A percentile compares a stretch with the other conserved stretches of the same genome.
These are phyloP conservation scores for Coniochaeta hoffmannii DNA, from an alignment of 2,329 filamentous ascomycete genomes.

Conservation along the genomic window DNA sequence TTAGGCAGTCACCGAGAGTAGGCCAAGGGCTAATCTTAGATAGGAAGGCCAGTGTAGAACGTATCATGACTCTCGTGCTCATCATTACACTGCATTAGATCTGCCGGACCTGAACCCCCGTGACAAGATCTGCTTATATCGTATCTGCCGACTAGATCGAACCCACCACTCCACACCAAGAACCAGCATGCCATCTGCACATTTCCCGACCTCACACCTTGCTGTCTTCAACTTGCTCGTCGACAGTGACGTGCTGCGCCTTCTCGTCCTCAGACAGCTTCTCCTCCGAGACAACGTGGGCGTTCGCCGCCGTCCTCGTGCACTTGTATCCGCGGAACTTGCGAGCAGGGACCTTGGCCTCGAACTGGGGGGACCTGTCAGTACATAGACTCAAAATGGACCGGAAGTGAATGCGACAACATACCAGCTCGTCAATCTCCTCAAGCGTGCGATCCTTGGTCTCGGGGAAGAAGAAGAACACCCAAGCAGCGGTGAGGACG, in stretches of 20 bases:
- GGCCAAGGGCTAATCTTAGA: background rate
- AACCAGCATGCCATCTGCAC: background rate
- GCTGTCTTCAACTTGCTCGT: background rate
- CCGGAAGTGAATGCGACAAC: background rate
- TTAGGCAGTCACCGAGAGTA: too few relatives aligned
- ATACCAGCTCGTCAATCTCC: conserved; percentile 48
- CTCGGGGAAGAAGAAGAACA: conserved; percentile 45
- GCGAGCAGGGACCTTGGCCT: background rate
- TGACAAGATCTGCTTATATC: background rate
- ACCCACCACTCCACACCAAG: background rate
- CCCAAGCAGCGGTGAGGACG: conserved; percentile 23
- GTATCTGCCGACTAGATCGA: background rate
- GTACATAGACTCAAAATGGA: background rate
- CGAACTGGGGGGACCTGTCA: background rate
- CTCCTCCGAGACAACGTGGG: background rate
- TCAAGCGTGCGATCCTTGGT: conserved; percentile 44
- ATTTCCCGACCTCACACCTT: background rate
- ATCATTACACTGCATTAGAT: background rate
- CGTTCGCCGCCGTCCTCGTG: background rate
- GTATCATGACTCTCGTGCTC: background rate
- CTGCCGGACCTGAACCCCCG: background rate
- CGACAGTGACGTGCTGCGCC: background rate
- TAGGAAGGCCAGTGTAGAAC: background rate
- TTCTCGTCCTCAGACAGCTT: background rate
- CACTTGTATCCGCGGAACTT: conserved; percentile 1